Conservation (phyloP, 805 yeast species). For the Ogataea philodendri region DNA sequence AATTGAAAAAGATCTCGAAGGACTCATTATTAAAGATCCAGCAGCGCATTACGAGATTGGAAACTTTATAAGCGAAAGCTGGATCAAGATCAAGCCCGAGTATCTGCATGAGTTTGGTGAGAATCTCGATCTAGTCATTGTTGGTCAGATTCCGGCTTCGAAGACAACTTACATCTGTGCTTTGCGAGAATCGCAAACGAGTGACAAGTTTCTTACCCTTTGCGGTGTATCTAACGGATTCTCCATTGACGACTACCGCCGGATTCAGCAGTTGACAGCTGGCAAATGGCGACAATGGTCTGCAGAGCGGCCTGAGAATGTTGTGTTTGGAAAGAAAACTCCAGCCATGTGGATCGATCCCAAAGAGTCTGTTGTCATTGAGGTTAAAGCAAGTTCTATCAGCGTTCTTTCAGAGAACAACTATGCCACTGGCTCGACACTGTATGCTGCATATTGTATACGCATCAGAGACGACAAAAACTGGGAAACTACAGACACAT, state of each 20-base stretch:
- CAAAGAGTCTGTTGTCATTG: slow-evolving; percentile 69
- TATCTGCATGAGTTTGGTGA: slow-evolving; percentile 85
- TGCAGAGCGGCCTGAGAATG: slow-evolving; percentile 40
- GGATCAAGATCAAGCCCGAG: slow-evolving; percentile 93
- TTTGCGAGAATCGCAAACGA: slow-evolving; percentile 43
- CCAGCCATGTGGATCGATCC: slow-evolving; percentile 85
- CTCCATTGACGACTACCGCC: slow-evolving; percentile 56
- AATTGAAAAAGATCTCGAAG: slow-evolving; percentile 69
- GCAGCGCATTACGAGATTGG: slow-evolving; percentile 57
- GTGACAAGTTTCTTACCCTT: slow-evolving; percentile 54
- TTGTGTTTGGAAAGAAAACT: slow-evolving; percentile 55
- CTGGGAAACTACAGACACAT: slow-evolving; percentile 51
- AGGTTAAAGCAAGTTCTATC: slow-evolving; percentile 77
- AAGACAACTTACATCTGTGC: slow-evolving; percentile 79
- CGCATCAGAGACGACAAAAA: slow-evolving; percentile 67
- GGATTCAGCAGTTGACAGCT: slow-evolving; percentile 53
- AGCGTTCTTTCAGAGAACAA: slow-evolving; percentile 42
- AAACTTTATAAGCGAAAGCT: slow-evolving; percentile 52
- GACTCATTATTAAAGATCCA: slow-evolving; percentile 71
- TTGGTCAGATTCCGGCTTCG: slow-evolving; percentile 73
- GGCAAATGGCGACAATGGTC: slow-evolving; percentile 55
- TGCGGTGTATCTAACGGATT: slow-evolving; percentile 86
- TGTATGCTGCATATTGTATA: slow-evolving; percentile 74
- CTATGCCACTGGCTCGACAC: slow-evolving; percentile 65
- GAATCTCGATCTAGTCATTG: slow-evolving; percentile 71